Evolutionary conservation across 345 rosid species (phyloP).

Genomic region (Schrenkiella parvula): DNA sequence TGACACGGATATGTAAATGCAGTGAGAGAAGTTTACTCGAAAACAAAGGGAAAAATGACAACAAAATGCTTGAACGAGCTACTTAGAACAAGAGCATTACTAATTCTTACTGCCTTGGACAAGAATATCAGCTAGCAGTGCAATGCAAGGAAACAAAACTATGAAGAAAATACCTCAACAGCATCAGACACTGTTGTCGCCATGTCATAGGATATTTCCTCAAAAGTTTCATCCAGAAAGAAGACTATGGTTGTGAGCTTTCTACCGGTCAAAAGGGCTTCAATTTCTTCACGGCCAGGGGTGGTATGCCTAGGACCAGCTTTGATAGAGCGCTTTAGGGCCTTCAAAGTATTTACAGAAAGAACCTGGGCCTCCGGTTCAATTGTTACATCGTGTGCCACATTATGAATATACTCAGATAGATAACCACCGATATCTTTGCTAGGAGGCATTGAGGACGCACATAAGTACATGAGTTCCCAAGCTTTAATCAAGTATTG

Average conservation of each 20-base stretch:
- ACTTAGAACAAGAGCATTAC: not conserved
- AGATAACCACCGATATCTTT: constrained; percentile 92
- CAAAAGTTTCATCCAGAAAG: constrained; percentile 96
- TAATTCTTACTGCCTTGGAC: not conserved
- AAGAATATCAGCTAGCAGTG: not conserved
- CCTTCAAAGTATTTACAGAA: constrained; percentile 77
- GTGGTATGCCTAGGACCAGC: constrained; percentile 88
- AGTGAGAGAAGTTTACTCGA: constrained; percentile 1
- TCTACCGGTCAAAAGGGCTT: constrained; percentile 77
- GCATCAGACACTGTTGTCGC: constrained; percentile 93
- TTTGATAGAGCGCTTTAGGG: constrained; percentile 85
- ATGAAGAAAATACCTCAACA: constrained; percentile 66
- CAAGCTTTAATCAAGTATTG: constrained; percentile 82
- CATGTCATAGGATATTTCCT: constrained; percentile 96
- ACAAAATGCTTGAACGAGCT: constrained; percentile 1
- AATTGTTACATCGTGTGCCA: constrained; percentile 57
- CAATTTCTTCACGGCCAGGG: constrained; percentile 96
- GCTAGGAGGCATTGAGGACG: constrained; percentile 98
- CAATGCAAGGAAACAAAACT: not conserved
- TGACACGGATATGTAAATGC: constrained; percentile 34
- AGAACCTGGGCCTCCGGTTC: constrained; percentile 80
- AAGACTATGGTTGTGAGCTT: constrained; percentile 94
- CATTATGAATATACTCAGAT: constrained; percentile 85
- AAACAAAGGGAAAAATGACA: not conserved
- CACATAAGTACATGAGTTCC: constrained; percentile 95